A percentile compares a stretch with the other conserved stretches of the same genome.
These are phyloP conservation scores for Xylariaceae sp. DNA, from an alignment of 2,329 filamentous ascomycete genomes.

Conservation along the genomic window DNA sequence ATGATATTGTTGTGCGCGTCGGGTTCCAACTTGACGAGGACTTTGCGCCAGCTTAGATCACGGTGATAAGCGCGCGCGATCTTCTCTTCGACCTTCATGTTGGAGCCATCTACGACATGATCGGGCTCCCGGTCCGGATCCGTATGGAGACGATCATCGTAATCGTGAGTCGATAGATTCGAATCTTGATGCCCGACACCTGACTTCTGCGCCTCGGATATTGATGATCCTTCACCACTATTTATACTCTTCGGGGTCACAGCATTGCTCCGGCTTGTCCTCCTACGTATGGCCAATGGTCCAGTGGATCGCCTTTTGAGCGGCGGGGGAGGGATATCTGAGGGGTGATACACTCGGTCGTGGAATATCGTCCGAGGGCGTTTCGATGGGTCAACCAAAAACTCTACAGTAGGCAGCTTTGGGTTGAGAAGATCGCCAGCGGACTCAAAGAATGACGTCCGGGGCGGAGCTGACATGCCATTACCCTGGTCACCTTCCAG, in stretches of 20 bases:
- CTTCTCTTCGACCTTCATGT: constrained; percentile 93
- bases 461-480: constrained; percentile 68
- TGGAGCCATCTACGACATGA: constrained; percentile 55
- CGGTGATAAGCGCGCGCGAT: constrained; percentile 94
- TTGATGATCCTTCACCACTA: constrained; percentile 35
- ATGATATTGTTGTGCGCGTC: constrained; percentile 99
- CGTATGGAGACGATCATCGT: constrained; percentile 48
- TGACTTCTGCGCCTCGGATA: constrained; percentile 25
- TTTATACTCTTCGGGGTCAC: constrained; percentile 24
- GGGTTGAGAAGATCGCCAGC: constrained; percentile 90
- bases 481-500: constrained; percentile 39
- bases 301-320: constrained; percentile 50
- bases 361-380: constrained; percentile 92
- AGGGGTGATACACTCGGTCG: constrained; percentile 89
- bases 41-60: constrained; percentile 91
- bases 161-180: constrained; percentile 43
- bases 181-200: constrained; percentile 40
- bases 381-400: constrained; percentile 75
- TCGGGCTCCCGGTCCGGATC: constrained; percentile 43
- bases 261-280: constrained; percentile 21
- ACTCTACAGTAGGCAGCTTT: constrained; percentile 75
- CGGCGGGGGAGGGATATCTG: constrained; percentile 83
- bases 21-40: constrained; percentile 89
- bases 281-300: constrained; percentile 32
- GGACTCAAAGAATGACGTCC: constrained; percentile 91